Percentiles rank a stretch among this genome's conserved stretches.
Conservation (phyloP, 495 filamentous ascomycete species). For the Astrothelium macrocarpum region DNA sequence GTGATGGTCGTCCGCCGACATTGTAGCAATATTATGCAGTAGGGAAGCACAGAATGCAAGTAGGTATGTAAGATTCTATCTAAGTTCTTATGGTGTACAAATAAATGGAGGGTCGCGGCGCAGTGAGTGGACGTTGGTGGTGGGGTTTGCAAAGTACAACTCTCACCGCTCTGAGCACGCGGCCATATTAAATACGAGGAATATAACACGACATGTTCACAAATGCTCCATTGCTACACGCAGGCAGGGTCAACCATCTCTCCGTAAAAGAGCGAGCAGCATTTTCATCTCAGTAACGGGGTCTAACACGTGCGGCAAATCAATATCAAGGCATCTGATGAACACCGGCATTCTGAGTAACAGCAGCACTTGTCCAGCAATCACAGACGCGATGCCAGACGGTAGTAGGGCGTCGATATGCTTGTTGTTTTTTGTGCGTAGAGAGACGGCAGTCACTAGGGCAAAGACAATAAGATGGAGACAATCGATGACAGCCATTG, state of each 20-base stretch:
- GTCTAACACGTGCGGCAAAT: no score
- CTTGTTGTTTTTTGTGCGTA: no score
- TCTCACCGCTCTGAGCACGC: constrained; percentile 2
- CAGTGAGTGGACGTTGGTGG: neutral
- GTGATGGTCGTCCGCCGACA: constrained; percentile 60
- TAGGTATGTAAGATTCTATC: neutral
- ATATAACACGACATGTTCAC: neutral
- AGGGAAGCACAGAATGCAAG: neutral
- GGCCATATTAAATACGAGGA: neutral
- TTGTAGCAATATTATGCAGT: constrained; percentile 24
- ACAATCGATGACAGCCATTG: neutral
- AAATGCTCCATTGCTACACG: neutral
- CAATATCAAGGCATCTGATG: no score
- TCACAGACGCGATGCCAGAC: no score
- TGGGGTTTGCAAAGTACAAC: constrained; percentile 9
- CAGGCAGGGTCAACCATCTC: neutral
- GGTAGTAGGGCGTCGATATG: no score
- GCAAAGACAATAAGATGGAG: neutral
- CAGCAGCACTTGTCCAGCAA: no score
- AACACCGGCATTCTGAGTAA: no score
- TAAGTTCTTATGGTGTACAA: no score
- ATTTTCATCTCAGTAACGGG: no score
- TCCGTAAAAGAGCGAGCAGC: no score
- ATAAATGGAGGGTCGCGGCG: no score
- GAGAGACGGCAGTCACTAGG: neutral